Percentiles rank a stretch among this genome's conserved stretches.
These are phyloP conservation scores for Pleurozium schreberi DNA, from an alignment of 225 moss, liverwort and hornwort species.

Conservation along the genomic window DNA sequence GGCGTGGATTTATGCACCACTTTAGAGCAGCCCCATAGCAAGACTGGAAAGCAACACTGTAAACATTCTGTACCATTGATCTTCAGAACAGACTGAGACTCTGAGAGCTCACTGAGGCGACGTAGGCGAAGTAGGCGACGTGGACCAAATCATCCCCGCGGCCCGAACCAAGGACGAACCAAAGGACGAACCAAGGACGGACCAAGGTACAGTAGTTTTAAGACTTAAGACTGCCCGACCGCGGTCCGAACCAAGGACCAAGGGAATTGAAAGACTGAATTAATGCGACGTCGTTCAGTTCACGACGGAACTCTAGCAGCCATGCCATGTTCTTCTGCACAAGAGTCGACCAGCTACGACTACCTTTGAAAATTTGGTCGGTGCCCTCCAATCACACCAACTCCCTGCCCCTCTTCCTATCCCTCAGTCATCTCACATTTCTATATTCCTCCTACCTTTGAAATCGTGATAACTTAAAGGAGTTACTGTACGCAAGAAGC, in stretches of 20 bases:
- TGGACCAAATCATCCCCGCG: neutral
- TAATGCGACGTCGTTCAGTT: neutral
- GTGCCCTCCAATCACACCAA: neutral
- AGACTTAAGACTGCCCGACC: no score
- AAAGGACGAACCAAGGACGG: neutral
- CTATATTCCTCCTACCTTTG: neutral
- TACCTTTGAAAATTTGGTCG: neutral
- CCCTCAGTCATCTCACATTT: neutral
- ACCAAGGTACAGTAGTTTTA: no score
- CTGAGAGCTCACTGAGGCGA: neutral
- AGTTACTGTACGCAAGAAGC: no score
- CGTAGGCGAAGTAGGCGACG: neutral
- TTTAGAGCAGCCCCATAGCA: no score
- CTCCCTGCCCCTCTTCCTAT: neutral
- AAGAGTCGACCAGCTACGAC: neutral
- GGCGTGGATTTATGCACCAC: no score
- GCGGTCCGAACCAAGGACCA: neutral
- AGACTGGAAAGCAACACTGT: no score
- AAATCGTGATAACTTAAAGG: neutral
- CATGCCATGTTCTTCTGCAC: neutral
- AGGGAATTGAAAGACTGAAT: neutral
- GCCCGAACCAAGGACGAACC: neutral
- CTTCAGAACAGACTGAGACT: no score
- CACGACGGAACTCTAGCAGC: neutral
- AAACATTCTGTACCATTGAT: no score